Percentiles rank a stretch among this genome's conserved stretches.
These are phyloP conservation scores for Hibiscus syriacus DNA, from an alignment of 345 rosid species.

Conservation along the genomic window DNA sequence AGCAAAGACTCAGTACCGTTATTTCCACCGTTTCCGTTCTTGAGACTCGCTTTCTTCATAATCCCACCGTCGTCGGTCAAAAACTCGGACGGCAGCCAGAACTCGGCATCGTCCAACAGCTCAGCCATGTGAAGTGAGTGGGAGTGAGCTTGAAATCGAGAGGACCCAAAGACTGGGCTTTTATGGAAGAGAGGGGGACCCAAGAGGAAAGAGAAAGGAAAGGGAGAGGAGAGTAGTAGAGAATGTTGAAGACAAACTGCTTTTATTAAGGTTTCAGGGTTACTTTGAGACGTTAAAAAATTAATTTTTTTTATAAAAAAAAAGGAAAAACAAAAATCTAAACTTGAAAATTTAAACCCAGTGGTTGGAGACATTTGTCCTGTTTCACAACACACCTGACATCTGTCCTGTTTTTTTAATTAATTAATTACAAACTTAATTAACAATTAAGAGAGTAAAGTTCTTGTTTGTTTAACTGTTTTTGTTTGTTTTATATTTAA, in stretches of 20 bases:
- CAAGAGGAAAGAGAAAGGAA: not conserved
- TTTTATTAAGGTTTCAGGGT: conserved; percentile 62
- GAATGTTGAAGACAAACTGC: conserved; percentile 47
- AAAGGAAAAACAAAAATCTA: not conserved
- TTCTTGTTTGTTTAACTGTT: not conserved
- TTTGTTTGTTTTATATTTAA: not conserved
- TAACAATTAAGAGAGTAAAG: not conserved
- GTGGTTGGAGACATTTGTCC: conserved; percentile 26
- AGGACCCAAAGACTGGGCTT: too few relatives aligned
- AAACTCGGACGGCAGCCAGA: conserved; percentile 35
- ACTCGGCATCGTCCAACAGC: conserved; percentile 24
- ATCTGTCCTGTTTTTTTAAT: conserved; percentile 9
- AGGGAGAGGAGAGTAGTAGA: conserved; percentile 10
- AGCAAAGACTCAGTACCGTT: conserved; percentile 3
- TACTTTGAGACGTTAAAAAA: conserved; percentile 28
- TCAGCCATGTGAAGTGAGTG: conserved; percentile 31
- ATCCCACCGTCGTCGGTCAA: conserved; percentile 20
- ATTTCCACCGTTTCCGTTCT: not conserved
- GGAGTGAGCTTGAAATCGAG: not conserved
- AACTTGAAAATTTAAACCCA: not conserved
- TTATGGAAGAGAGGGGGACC: not conserved
- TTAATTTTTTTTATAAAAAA: not conserved
- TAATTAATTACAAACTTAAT: not conserved
- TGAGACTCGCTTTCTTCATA: conserved; percentile 10
- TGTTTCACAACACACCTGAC: not conserved